Evolutionary conservation across 208 protist genomes (phyloP).

Genomic region (Zelonia costaricensis): DNA sequence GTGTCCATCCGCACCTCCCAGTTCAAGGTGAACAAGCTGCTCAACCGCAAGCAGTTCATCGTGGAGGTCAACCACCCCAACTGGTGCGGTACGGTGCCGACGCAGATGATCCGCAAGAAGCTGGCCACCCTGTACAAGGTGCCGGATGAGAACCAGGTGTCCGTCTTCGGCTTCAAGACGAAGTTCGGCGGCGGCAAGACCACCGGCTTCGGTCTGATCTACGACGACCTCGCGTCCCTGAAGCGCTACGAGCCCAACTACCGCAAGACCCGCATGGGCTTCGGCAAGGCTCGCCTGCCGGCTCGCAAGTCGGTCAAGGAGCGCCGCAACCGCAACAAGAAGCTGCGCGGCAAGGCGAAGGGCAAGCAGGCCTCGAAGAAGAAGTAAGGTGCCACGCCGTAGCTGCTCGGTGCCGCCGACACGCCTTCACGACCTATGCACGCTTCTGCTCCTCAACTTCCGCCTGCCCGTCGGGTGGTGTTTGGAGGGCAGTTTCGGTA

Average conservation of each 20-base stretch:
- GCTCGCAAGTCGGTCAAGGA: conserved; percentile 99
- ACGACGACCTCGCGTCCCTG: conserved; percentile 95
- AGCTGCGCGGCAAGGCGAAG: conserved; percentile 97
- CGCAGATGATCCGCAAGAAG: conserved; percentile 94
- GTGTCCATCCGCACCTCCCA: conserved; percentile 95
- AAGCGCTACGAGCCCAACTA: conserved; percentile 99
- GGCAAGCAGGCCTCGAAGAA: conserved; percentile 90
- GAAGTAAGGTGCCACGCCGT: conserved; percentile 70
- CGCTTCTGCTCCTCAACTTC: conserved; percentile 1
- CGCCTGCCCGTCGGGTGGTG: neutral
- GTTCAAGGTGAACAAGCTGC: conserved; percentile 99
- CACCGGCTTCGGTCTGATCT: conserved; percentile 99
- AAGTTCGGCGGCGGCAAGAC: conserved; percentile 99
- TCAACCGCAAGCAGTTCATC: conserved; percentile 99
- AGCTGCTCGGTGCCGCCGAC: neutral
- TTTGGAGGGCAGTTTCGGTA: too few relatives aligned
- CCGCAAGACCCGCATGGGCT: conserved; percentile 95
- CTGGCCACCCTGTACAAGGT: conserved; percentile 98
- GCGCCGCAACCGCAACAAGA: conserved; percentile 99
- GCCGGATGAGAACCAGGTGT: conserved; percentile 93
- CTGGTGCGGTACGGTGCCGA: conserved; percentile 93
- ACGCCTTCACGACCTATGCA: neutral
- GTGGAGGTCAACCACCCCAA: conserved; percentile 89
- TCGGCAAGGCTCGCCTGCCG: conserved; percentile 86
- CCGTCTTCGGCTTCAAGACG: conserved; percentile 98